These are phyloP conservation scores for Colletotrichum zoysiae DNA, from an alignment of 2,329 filamentous ascomycete genomes.

Conservation along the genomic window DNA sequence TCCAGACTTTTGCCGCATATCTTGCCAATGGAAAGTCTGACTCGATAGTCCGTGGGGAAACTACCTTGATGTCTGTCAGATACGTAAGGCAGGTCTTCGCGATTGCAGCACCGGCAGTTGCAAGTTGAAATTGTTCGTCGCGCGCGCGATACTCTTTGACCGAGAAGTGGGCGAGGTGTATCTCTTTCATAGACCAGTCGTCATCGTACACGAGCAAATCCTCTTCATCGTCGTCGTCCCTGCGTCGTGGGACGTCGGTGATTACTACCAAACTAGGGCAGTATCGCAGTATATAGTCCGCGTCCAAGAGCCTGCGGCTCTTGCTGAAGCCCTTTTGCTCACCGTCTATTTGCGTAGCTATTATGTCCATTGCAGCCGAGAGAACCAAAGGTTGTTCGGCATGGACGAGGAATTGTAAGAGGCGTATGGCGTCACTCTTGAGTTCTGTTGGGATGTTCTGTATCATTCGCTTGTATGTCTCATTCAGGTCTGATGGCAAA, in stretches of 20 bases:
- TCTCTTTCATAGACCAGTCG: neutral
- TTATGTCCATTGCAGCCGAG: conserved; percentile 44
- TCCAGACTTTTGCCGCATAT: conserved; percentile 42
- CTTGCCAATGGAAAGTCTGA: conserved; percentile 42
- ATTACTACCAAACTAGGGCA: conserved; percentile 43
- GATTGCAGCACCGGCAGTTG: conserved; percentile 41
- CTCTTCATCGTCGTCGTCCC: no score
- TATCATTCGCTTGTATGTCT: conserved; percentile 19
- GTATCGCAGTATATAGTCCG: conserved; percentile 30
- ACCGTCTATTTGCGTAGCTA: conserved; percentile 43
- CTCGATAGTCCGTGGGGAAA: neutral
- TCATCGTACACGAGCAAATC: no score
- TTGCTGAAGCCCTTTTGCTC: conserved; percentile 35
- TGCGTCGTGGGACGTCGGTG: no score
- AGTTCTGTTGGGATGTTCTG: conserved; percentile 38
- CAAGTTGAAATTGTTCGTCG: conserved; percentile 13
- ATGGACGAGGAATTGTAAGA: conserved; percentile 46
- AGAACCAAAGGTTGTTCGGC: conserved; percentile 40
- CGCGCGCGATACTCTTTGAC: conserved; percentile 45
- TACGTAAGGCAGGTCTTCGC: conserved; percentile 45
- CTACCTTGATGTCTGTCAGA: conserved; percentile 11
- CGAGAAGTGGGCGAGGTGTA: conserved; percentile 46
- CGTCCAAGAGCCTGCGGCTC: conserved; percentile 25
- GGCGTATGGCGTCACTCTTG: conserved; percentile 40
- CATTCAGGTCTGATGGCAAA: conserved; percentile 4